Evolutionary conservation across 1,284 basidiomycete genomes (phyloP), one percentile per base, ranked within the genome.

Genomic region (Pseudozyma tsukubaensis): DNA sequence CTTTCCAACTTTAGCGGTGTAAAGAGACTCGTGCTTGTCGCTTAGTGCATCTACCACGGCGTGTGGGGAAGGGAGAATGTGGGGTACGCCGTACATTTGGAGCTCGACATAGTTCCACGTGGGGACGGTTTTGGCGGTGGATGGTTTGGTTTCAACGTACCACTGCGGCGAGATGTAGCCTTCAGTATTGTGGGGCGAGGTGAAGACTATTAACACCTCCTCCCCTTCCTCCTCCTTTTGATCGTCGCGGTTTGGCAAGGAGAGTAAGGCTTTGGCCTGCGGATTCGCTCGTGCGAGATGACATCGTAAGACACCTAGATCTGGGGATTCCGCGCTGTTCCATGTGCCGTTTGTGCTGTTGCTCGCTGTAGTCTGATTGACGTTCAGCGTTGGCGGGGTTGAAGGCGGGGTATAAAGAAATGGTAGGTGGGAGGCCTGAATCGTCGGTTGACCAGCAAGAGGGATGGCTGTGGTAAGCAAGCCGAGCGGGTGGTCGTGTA

Each of bases 81-180:
- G 11, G 19, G 56, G 12, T 4, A 2, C n/a, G 8, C 76, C 76
- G 57, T 73, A 73, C 21, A 66, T 18, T 34, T 78, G 65, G 6
- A 67, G 59, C 18, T 76, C 74, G 12, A 61, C n/a, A 45, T 78
- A 78, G 57, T 78, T 77, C 69, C 68, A 78, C 0, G 74, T 78
- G 16, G 74, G 76, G 3, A 78, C 76, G 2, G 61, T 63, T 49
- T 78, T 78, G 18, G 51, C 73, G 0, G 66, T 67, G 1, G 18
- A 19, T 9, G 76, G 76, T 55, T 78, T 78, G 12, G 70, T 70
- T 34, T 51, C 24, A 2, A 18, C 39, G 52, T 78, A 78, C 56
- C 59, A 78, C 24, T 52, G 44, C 3, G 76, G 76, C 1, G 76
- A 59, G n/a, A 78, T 61, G 50, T 78, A 78, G 1, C 61, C 64